Evolutionary conservation across 495 filamentous ascomycete genomes (phyloP), one percentile per base, ranked within the genome.

Genomic region (Hyaloscypha finlandica): DNA sequence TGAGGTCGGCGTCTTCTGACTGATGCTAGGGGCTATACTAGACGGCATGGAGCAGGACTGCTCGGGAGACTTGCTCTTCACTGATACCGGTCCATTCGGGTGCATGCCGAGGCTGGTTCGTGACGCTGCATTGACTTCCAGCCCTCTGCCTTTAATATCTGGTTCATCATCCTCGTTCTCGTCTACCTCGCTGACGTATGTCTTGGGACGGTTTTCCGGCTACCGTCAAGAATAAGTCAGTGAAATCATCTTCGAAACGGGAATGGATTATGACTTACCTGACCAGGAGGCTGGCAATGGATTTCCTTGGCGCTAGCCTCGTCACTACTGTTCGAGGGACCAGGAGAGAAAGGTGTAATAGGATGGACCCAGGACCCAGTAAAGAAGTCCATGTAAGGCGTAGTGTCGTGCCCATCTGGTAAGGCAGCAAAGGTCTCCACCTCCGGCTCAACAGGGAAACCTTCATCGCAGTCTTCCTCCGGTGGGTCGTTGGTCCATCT

Each of bases 321-420:
- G 33, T 29, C 61, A 22, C 54, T 51, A 22, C 16, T 61, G 14
- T 60, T 22, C 14, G 66, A 59, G 3, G 59, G 53, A 52, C 54
- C 52, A 42, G 53, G 59, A 4, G 59, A 63, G 35, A 25, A 51
- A 19, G 4, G 32, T 33, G 59, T 67, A n/a, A 20, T 33, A 37
- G 66, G 54, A 29, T 59, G 25, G 5, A 68, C 58, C 59, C 52
- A 68, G n/a, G n/a, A 35, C 61, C 66, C 66, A 9, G 59, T 32
- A 19, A 68, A 68, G 8, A 57, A 30, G 37, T 68, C 66, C 22
- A 52, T 12, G 29, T 42, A 68, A 16, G 51, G 30, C 6, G 14
- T 25, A 25, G 25, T 20, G 6, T 68, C 60, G 14, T 61, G 31
- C 2, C 63, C 66, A 8, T 59, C 30, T 45, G 42, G 19, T n/a